phyloP scores from a whole-genome alignment of 2,329 filamentous ascomycete species.

The Colletotrichum lentis region DNA sequence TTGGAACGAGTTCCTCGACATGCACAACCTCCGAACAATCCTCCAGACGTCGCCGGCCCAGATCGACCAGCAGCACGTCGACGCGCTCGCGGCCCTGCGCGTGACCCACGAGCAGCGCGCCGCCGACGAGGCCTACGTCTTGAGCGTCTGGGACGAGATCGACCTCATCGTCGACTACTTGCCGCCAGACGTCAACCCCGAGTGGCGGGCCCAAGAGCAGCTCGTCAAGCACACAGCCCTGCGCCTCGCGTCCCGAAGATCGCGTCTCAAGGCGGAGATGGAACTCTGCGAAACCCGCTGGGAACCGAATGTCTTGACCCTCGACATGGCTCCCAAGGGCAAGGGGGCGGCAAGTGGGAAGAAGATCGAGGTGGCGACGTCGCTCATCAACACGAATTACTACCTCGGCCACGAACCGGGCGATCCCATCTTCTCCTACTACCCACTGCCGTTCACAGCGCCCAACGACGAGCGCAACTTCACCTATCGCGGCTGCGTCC shows the following conservation, averaged over 20 bases:
- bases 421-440: conserved; percentile 44
- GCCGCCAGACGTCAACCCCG: not conserved
- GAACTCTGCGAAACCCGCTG: not conserved
- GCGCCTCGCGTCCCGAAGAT: not conserved
- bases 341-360: not conserved
- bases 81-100: not conserved
- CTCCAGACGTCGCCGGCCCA: not conserved
- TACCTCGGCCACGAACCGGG: conserved; percentile 42
- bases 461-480: conserved; percentile 17
- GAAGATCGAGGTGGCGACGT: not conserved
- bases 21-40: not conserved
- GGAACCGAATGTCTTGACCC: not conserved
- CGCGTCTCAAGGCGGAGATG: not conserved
- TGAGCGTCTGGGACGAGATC: conserved; percentile 1
- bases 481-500: conserved; percentile 41
- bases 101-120: not conserved
- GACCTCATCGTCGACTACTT: conserved; percentile 7
- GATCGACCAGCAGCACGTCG: not conserved
- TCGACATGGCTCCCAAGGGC: not conserved
- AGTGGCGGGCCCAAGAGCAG: conserved; percentile 11
- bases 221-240: conserved; percentile 16
- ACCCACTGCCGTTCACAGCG: not conserved
- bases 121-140: not conserved
- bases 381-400: conserved; percentile 6
- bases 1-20: conserved; percentile 12